These are phyloP conservation scores for Lagenaria siceraria DNA, from an alignment of 306 rosid genomes.

Conservation along the genomic window DNA sequence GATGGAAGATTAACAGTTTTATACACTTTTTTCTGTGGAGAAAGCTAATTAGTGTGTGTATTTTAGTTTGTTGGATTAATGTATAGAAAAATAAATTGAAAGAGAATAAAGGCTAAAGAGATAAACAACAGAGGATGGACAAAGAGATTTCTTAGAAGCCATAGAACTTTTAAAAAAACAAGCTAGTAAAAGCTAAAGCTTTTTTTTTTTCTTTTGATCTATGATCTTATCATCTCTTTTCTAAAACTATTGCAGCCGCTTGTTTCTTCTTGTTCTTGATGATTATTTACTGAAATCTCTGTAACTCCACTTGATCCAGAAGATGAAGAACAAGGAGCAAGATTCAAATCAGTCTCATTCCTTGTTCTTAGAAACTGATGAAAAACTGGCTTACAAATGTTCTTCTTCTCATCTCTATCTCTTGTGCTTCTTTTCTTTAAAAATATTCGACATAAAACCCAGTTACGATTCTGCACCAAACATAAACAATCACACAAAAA, in stretches of 20 bases:
- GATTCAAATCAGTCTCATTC: background rate
- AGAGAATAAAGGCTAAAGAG: background rate
- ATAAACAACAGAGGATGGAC: background rate
- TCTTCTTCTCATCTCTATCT: background rate
- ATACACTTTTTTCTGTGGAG: background rate
- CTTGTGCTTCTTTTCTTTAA: slow-evolving; percentile 1
- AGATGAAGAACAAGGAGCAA: slow-evolving; percentile 1
- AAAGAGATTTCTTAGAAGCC: background rate
- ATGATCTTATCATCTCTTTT: background rate
- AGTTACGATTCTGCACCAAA: background rate
- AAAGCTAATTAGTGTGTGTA: background rate
- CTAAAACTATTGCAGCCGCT: background rate
- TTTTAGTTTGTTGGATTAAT: background rate
- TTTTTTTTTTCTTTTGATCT: background rate
- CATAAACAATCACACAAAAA: background rate
- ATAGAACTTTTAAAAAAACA: background rate
- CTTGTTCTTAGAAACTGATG: background rate
- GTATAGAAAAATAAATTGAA: background rate
- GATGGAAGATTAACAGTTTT: background rate
- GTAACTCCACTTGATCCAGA: slow-evolving; percentile 8
- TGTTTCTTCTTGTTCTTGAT: slow-evolving; percentile 9
- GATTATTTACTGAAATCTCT: background rate
- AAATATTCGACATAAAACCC: slow-evolving; percentile 8
- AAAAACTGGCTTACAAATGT: background rate
- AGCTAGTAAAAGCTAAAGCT: background rate